A percentile compares a stretch with the other conserved stretches of the same genome.
phyloP scores from a whole-genome alignment of 2,329 filamentous ascomycete genomes.

The Cladophialophora chaetospira region DNA sequence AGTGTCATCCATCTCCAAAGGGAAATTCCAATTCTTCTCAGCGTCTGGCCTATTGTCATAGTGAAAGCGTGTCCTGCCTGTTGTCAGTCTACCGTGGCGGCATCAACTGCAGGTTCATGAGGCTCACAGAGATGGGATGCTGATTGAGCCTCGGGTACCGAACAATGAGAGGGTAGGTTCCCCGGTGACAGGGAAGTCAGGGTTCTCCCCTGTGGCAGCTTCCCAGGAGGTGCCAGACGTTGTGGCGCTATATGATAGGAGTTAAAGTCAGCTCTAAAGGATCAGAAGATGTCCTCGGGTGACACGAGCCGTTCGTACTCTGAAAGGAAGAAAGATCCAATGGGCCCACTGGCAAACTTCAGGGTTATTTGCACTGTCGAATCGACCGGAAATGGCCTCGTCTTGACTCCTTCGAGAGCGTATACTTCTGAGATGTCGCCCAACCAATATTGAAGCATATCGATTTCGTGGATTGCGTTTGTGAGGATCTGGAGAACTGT shows the following conservation, averaged over 20 bases:
- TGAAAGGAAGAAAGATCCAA: too few species aligned
- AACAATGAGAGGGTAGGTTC: constrained; percentile 21
- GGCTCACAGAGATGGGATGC: constrained; percentile 17
- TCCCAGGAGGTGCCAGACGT: constrained; percentile 20
- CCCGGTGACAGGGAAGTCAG: constrained; percentile 15
- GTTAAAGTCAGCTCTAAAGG: too few species aligned
- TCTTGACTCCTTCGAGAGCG: too few species aligned
- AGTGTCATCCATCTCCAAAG: background rate
- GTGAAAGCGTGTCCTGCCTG: background rate
- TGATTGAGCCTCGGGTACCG: constrained; percentile 17
- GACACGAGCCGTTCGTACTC: too few species aligned
- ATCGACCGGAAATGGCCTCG: too few species aligned
- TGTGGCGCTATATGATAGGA: too few species aligned
- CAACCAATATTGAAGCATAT: background rate
- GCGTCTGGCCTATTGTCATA: background rate
- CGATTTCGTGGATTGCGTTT: background rate
- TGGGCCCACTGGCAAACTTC: too few species aligned
- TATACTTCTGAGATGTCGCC: too few species aligned
- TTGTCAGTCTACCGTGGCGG: background rate
- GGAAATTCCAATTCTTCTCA: constrained; percentile 10
- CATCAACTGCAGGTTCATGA: background rate
- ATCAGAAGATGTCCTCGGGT: too few species aligned
- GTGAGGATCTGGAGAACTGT: too few species aligned
- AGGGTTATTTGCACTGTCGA: too few species aligned
- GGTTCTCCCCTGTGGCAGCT: constrained; percentile 27